These are phyloP conservation scores for Starmerella vaccinii DNA, from an alignment of 805 yeast genomes.

Conservation along the genomic window DNA sequence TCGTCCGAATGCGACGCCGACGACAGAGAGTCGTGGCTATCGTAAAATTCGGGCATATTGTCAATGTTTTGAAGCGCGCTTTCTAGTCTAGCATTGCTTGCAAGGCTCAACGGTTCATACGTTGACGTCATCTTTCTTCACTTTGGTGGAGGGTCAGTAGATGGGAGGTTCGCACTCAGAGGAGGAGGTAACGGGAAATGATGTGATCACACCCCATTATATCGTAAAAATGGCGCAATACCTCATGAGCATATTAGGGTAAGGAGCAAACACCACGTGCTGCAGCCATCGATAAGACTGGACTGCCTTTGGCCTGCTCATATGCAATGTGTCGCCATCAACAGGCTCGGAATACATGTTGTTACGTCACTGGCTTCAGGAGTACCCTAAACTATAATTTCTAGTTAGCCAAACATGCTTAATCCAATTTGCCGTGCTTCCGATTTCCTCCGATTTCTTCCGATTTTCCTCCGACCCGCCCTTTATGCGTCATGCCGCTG, in stretches of 20 bases:
- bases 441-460: too few relatives aligned
- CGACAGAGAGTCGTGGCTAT: background rate
- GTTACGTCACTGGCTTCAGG: too few relatives aligned
- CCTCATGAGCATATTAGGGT: conserved; percentile 4
- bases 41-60: background rate
- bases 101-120: background rate
- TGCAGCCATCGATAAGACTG: background rate
- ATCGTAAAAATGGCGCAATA: conserved; percentile 1
- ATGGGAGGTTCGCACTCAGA: background rate
- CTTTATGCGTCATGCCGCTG: too few relatives aligned
- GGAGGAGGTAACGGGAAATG: conserved; percentile 8
- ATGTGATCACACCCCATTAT: conserved; percentile 1
- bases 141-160: background rate
- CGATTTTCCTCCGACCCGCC: too few relatives aligned
- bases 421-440: too few relatives aligned
- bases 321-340: too few relatives aligned
- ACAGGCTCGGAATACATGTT: too few relatives aligned
- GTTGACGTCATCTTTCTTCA: conserved; percentile 1
- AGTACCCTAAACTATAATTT: too few relatives aligned
- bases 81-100: background rate
- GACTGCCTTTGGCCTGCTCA: too few relatives aligned
- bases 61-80: background rate
- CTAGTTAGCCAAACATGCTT: too few relatives aligned
- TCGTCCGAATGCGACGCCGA: conserved; percentile 1
- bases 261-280: background rate